Base-by-base conservation (phyloP, 129 eudicot species). In the Helichrysum umbraculigerum region DNA sequence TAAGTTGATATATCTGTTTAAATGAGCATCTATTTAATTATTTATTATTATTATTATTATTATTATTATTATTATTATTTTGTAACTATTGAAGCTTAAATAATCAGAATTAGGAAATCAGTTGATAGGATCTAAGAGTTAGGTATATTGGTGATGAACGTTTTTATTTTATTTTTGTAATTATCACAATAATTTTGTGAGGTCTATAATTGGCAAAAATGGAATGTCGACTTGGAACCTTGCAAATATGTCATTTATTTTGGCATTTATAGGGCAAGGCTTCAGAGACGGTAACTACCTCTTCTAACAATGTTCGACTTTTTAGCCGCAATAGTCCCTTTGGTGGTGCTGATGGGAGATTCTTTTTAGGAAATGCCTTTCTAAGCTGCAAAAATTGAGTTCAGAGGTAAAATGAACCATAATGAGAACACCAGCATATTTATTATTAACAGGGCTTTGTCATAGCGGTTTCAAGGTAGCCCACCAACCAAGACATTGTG, bases 301-400 rank as follows among this genome's bases (percentile, higher is more conserved):
- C 96, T 86, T 95, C 99, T 80, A 95, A 86, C 75, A 91, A 83
- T 20, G 88, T 79, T 77, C 90, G 87, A 70, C 94, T 95, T 85
- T 80, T 80, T 67, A 80, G 74, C 62, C 89, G 89, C 83, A 91
- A 64, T 74, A 95, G 81, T 62, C 99, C 99, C 92, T 91, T 95
- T 30, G 99, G 94, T 42, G 99, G 99, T 78, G 97, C 86, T 58
- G 94, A 81, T 68, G 99, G 94, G 29, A 91, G 83, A 83, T 76
- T 87, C 83, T 89, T 95, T 82, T 76, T 85, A 1, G 99, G 92
- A 82, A 86, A 91, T 72, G 88, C 76, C 67, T 82, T 90, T 78
- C 82, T 89, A 63, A 91, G 86, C 99, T 95, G 94, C 71, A 84
- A 70, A 34, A 51, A 54, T 32, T 41, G 50, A 83, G 33, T 54